Conservation (phyloP, 1,139 yeast genomes). For the Candida sp. region DNA sequence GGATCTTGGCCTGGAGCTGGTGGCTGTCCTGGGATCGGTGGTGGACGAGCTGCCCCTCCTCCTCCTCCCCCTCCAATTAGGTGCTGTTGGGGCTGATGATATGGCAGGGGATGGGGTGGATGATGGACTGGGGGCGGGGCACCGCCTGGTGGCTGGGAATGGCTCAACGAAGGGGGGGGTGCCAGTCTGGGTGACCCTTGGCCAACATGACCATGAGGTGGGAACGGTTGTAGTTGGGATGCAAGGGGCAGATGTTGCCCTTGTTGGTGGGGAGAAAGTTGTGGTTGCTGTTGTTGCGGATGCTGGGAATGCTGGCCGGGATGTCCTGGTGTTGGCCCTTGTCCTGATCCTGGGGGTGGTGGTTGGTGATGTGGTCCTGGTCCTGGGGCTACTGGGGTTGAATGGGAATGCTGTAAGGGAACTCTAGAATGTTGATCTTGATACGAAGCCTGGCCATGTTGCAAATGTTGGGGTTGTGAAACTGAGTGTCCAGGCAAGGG, state of each 20-base stretch:
- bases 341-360: conserved; percentile 5
- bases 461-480: not conserved
- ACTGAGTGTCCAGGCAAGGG: not conserved
- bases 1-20: not conserved
- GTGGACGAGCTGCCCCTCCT: conserved; percentile 3
- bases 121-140: not conserved
- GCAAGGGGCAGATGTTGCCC: conserved; percentile 16
- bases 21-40: not conserved
- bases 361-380: conserved; percentile 18
- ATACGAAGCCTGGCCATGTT: not conserved
- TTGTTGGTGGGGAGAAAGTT: conserved; percentile 17
- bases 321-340: too few species aligned
- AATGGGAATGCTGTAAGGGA: not conserved
- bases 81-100: conserved; percentile 3
- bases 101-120: not conserved
- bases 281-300: conserved; percentile 16
- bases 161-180: conserved; percentile 3
- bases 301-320: conserved; percentile 10
- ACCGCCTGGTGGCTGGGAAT: not conserved
- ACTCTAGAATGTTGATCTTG: not conserved
- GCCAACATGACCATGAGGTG: conserved; percentile 4
- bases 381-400: conserved; percentile 12
- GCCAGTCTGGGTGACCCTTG: conserved; percentile 4
- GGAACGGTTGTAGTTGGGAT: conserved; percentile 4
- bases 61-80: not conserved